Conservation (phyloP, 768 basidiomycete genomes). For the Tricholoma terreum region DNA sequence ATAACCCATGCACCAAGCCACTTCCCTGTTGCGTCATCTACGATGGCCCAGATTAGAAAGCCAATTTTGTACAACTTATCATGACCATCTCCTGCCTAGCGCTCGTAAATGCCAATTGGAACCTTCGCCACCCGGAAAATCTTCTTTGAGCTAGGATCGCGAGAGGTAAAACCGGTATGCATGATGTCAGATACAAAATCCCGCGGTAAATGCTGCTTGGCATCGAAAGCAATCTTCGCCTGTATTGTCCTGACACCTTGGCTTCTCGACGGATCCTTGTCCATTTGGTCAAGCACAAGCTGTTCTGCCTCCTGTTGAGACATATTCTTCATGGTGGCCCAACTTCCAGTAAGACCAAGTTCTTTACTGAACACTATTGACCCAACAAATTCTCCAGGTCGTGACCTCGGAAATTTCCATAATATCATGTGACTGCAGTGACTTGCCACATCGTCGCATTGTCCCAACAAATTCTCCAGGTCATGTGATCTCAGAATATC, state of each 20-base stretch:
- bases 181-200: constrained; percentile 23
- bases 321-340: constrained; percentile 1
- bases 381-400: too few relatives aligned
- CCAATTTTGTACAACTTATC: constrained; percentile 38
- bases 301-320: not conserved
- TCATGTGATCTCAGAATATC: too few relatives aligned
- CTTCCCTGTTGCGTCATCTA: constrained; percentile 28
- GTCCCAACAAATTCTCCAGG: too few relatives aligned
- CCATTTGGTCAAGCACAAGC: constrained; percentile 20
- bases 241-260: constrained; percentile 18
- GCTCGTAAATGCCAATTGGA: constrained; percentile 32
- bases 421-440: too few relatives aligned
- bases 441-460: too few relatives aligned
- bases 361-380: too few relatives aligned
- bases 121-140: constrained; percentile 21
- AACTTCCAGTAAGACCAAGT: not conserved
- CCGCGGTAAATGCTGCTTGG: constrained; percentile 8
- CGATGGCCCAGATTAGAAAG: constrained; percentile 35
- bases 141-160: constrained; percentile 28
- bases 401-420: too few relatives aligned
- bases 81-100: constrained; percentile 39
- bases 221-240: constrained; percentile 12
- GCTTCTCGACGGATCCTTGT: constrained; percentile 15
- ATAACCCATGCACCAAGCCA: constrained; percentile 36
- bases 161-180: constrained; percentile 25